phyloP scores from a whole-genome alignment of 257 asterid genomes.

The Vinca minor region DNA sequence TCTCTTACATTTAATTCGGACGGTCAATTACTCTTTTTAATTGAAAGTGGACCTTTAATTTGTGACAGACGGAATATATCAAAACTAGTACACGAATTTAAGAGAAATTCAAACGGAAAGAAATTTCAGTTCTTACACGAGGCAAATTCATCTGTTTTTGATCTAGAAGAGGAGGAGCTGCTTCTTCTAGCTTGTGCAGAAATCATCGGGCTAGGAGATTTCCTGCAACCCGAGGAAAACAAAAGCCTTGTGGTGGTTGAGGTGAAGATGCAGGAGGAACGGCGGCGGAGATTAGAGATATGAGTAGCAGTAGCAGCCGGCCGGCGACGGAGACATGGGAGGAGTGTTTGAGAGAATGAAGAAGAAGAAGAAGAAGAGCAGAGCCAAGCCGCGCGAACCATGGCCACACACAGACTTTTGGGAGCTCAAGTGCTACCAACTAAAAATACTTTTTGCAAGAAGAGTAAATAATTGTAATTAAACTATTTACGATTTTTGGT shows the following conservation, averaged over 20 bases:
- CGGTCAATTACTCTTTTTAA: no score
- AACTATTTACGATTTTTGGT: no score
- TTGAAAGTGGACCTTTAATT: no score
- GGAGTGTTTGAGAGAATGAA: conserved; percentile 24
- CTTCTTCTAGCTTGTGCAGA: conserved; percentile 57
- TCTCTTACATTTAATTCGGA: no score
- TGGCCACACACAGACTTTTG: conserved; percentile 19
- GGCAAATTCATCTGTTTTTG: conserved; percentile 38
- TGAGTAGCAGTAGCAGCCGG: conserved; percentile 9
- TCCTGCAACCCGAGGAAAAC: conserved; percentile 15
- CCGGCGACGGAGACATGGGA: conserved; percentile 28
- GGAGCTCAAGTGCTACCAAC: no score
- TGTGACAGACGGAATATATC: no score
- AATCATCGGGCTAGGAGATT: conserved; percentile 21
- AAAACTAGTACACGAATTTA: neutral
- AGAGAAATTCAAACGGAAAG: neutral
- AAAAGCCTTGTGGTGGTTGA: conserved; percentile 10
- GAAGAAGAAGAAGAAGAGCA: conserved; percentile 25
- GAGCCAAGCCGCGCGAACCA: conserved; percentile 39
- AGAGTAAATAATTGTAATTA: no score
- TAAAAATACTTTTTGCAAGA: no score
- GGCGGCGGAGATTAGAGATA: conserved; percentile 6
- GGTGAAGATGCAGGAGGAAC: conserved; percentile 17
- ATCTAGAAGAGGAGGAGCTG: conserved; percentile 32
- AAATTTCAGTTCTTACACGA: conserved; percentile 37